phyloP scores from a whole-genome alignment of 202 grass and related monocot genomes.

The Dendrocalamus latiflorus region DNA sequence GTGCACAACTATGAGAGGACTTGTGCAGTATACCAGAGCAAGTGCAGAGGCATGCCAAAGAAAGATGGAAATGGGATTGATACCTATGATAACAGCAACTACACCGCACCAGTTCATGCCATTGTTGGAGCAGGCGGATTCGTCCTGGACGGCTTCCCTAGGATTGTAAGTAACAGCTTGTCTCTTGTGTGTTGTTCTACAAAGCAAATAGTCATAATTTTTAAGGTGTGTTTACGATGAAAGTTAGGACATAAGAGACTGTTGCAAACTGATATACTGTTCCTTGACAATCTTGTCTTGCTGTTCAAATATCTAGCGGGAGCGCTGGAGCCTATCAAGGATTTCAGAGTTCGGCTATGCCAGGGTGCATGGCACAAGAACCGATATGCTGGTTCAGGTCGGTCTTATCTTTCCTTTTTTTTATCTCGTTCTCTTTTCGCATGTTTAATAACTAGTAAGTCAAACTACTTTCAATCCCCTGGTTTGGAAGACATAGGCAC shows the following conservation, averaged over 20 bases:
- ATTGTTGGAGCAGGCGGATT: constrained; percentile 74
- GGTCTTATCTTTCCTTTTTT: neutral
- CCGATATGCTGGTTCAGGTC: constrained; percentile 57
- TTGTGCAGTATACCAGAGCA: constrained; percentile 49
- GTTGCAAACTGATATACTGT: neutral
- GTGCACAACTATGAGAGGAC: constrained; percentile 93
- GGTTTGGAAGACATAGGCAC: too few relatives aligned
- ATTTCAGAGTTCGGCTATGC: constrained; percentile 68
- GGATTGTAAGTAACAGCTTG: constrained; percentile 27
- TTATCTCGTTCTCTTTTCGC: neutral
- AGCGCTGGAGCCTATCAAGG: constrained; percentile 62
- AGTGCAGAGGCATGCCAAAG: constrained; percentile 53
- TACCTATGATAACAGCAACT: constrained; percentile 77
- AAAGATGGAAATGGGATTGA: constrained; percentile 60
- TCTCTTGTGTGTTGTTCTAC: neutral
- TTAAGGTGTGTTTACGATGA: neutral
- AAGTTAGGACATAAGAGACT: neutral
- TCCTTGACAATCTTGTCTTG: constrained; percentile 11
- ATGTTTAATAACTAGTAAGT: neutral
- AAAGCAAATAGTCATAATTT: neutral
- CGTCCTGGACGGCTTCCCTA: constrained; percentile 58
- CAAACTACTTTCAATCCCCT: too few relatives aligned
- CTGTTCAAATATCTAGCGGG: constrained; percentile 29
- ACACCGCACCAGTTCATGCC: constrained; percentile 62
- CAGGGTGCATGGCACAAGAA: constrained; percentile 48